Evolutionary conservation across 345 rosid genomes (phyloP), one percentile per base, ranked within the genome.

Genomic region (Boechera divaricarpa): DNA sequence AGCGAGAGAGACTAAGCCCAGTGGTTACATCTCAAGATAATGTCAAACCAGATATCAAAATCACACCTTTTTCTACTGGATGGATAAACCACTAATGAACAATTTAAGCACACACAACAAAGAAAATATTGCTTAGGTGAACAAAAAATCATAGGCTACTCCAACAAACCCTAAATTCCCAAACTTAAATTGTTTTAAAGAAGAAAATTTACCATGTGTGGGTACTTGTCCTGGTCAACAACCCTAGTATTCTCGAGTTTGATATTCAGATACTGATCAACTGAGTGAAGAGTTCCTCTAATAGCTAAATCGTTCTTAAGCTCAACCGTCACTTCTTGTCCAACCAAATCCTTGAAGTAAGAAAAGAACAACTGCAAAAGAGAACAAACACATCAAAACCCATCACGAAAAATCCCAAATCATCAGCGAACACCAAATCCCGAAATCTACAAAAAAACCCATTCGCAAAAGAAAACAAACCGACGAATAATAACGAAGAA

Each of bases 171-270:
- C 67, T 47, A 62, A 29, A 68, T 44, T 60, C 53, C 8, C 18
- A 53, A 36, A 24, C 63, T 21, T 48, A 31, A 55, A 51, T 35
- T 58, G 32, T 7, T 7, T 2, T 3, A 39, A 6, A n/a, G 47
- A 29, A 31, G 26, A 28, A 16, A 41, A 0, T 7, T 16, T 83
- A 96, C 99, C 99, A 96, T 96, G 87, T 96, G 99, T 78, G 99
- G 99, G 75, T 90, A 88, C 87, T 91, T 91, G 90, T 96, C 99
- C 71, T 93, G 97, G 85, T 96, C 99, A 74, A 96, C 98, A 80
- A 91, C 99, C 76, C 97, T 89, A 54, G 99, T 96, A 75, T 93
- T 96, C 91, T 96, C 99, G 41, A 96, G 98, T 86, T 96, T 96
- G 89, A 93, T 93, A 74, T 96, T 96, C 51, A 96, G 97, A 80